Evolutionary conservation across 495 filamentous ascomycete species (phyloP).

Genomic region (Sporormia fimetaria): DNA sequence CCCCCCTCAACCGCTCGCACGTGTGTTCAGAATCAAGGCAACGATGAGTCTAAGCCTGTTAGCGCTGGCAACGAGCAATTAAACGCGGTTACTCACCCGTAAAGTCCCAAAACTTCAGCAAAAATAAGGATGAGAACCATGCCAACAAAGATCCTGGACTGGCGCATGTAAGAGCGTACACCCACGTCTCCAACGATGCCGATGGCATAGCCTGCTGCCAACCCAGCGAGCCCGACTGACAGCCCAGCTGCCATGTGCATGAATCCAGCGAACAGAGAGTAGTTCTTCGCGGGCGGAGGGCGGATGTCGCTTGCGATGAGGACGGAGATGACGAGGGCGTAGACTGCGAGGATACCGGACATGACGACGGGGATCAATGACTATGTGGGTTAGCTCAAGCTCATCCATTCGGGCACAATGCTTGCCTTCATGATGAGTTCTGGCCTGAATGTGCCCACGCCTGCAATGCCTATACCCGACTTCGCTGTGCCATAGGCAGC

Average conservation of each 20-base stretch:
- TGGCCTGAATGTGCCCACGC: slow-evolving; percentile 82
- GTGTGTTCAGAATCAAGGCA: slow-evolving; percentile 35
- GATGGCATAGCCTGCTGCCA: slow-evolving; percentile 96
- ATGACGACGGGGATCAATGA: slow-evolving; percentile 95
- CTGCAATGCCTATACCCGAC: slow-evolving; percentile 90
- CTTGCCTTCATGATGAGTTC: slow-evolving; percentile 96
- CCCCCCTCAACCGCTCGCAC: slow-evolving; percentile 18
- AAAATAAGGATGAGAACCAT: slow-evolving; percentile 99
- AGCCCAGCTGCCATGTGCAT: slow-evolving; percentile 89
- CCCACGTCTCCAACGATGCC: slow-evolving; percentile 91
- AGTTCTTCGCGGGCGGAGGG: slow-evolving; percentile 49
- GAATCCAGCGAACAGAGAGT: slow-evolving; percentile 80
- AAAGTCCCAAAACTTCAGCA: slow-evolving; percentile 91
- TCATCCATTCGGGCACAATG: not conserved
- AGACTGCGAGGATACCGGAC: slow-evolving; percentile 98
- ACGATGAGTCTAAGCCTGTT: slow-evolving; percentile 32
- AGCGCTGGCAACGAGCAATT: not conserved
- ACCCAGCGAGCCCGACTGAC: slow-evolving; percentile 77
- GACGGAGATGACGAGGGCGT: slow-evolving; percentile 90
- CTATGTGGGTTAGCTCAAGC: slow-evolving; percentile 34
- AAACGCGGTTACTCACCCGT: slow-evolving; percentile 55
- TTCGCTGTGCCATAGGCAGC: slow-evolving; percentile 97
- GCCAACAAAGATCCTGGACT: slow-evolving; percentile 90
- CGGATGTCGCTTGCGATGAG: slow-evolving; percentile 77
- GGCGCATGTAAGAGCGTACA: slow-evolving; percentile 87